Evolutionary conservation across 2,329 filamentous ascomycete genomes (phyloP).

Genomic region (Ceratocystis lukuohia): DNA sequence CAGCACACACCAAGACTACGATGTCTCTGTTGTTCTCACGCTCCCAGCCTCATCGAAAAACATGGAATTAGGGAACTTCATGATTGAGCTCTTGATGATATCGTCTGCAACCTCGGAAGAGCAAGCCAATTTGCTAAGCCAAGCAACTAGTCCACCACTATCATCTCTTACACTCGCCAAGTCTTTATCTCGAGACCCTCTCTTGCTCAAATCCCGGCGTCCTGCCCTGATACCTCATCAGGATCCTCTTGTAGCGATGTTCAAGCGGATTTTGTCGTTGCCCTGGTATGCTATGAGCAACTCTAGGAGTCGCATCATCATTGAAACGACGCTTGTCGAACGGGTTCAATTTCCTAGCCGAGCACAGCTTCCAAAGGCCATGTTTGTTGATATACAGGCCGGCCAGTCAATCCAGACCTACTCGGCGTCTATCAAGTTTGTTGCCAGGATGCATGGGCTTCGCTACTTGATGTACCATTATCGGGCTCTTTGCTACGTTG

Average conservation of each 20-base stretch:
- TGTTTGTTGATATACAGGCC: slow-evolving; percentile 54
- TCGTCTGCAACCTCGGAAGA: not conserved
- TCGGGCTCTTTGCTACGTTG: slow-evolving; percentile 52
- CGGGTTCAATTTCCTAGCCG: slow-evolving; percentile 45
- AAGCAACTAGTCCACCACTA: not conserved
- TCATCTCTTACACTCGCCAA: not conserved
- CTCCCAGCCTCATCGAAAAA: slow-evolving; percentile 71
- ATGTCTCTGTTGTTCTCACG: slow-evolving; percentile 60
- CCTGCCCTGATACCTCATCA: slow-evolving; percentile 69
- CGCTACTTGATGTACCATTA: slow-evolving; percentile 81
- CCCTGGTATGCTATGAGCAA: slow-evolving; percentile 49
- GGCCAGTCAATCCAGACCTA: slow-evolving; percentile 65
- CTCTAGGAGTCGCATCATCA: slow-evolving; percentile 10
- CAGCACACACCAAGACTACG: slow-evolving; percentile 66
- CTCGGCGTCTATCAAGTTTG: slow-evolving; percentile 50
- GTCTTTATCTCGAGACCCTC: not conserved
- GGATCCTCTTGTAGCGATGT: slow-evolving; percentile 52
- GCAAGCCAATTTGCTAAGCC: not conserved
- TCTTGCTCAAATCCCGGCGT: slow-evolving; percentile 53
- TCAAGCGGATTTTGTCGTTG: slow-evolving; percentile 48
- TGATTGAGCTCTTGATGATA: slow-evolving; percentile 54
- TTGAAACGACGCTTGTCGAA: slow-evolving; percentile 56
- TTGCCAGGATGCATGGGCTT: slow-evolving; percentile 62
- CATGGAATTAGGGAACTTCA: slow-evolving; percentile 74
- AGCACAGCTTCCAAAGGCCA: slow-evolving; percentile 32